phyloP scores from a whole-genome alignment of 441 rosid genomes.

The Pelargonium fulgidum region DNA sequence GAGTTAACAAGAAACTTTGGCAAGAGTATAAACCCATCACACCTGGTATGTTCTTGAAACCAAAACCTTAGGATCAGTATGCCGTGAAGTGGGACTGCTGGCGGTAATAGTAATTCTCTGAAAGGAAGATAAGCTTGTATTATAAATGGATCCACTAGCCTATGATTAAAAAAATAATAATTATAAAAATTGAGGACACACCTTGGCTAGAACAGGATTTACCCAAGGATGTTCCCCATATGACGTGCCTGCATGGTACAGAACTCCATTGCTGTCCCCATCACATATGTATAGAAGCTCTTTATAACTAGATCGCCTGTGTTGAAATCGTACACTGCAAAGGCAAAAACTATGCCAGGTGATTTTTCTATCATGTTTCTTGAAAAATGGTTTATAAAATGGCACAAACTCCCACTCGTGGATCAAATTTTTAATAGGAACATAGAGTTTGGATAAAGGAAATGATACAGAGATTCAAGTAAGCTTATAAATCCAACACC shows the following conservation, averaged over 20 bases:
- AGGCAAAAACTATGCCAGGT: conserved; percentile 15
- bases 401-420: neutral
- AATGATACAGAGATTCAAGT: neutral
- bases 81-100: conserved; percentile 84
- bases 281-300: conserved; percentile 95
- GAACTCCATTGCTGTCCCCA: conserved; percentile 94
- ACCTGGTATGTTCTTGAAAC: conserved; percentile 88
- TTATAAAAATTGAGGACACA: conserved; percentile 24
- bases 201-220: conserved; percentile 91
- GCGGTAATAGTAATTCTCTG: conserved; percentile 72
- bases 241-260: conserved; percentile 83
- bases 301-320: conserved; percentile 83
- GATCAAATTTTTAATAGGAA: neutral
- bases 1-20: neutral
- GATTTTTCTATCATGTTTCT: conserved; percentile 7
- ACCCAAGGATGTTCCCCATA: conserved; percentile 95
- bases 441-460: neutral
- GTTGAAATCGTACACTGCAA: conserved; percentile 56
- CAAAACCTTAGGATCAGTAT: conserved; percentile 83
- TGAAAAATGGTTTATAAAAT: neutral
- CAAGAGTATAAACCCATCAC: conserved; percentile 12
- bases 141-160: neutral
- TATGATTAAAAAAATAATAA: neutral
- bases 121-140: conserved; percentile 18
- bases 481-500: conserved; percentile 1